Conservation (phyloP, 257 asterid species). For the Capsicum pubescens region DNA sequence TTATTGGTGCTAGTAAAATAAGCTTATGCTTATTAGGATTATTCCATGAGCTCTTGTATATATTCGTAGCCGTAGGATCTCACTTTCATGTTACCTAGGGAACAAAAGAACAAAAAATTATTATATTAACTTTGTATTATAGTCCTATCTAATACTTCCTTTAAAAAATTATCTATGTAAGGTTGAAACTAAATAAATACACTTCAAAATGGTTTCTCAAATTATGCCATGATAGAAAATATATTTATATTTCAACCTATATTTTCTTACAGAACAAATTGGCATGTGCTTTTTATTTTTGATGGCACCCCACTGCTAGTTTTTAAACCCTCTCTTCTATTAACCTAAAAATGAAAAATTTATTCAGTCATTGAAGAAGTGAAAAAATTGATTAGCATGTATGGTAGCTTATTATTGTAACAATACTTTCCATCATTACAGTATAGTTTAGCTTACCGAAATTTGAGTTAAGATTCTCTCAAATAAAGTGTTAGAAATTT, state of each 20-base stretch:
- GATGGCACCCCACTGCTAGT: conserved; percentile 18
- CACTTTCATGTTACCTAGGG: background rate
- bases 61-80: background rate
- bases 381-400: background rate
- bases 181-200: background rate
- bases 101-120: background rate
- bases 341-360: background rate
- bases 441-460: too few species aligned
- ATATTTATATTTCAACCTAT: background rate
- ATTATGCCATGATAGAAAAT: background rate
- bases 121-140: background rate
- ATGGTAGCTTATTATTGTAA: background rate
- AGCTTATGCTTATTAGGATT: background rate
- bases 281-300: background rate
- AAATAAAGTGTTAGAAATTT: too few species aligned
- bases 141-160: background rate
- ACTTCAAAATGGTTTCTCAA: background rate
- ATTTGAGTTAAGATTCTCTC: too few species aligned
- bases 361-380: background rate
- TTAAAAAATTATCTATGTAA: background rate
- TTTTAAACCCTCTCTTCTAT: conserved; percentile 14
- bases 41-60: background rate
- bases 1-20: background rate
- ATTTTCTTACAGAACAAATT: conserved; percentile 5
- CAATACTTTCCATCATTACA: too few species aligned